A percentile compares a stretch with the other conserved stretches of the same genome.
Conservation (phyloP, 2,329 filamentous ascomycete species). For the Niveomyces coronatus region DNA sequence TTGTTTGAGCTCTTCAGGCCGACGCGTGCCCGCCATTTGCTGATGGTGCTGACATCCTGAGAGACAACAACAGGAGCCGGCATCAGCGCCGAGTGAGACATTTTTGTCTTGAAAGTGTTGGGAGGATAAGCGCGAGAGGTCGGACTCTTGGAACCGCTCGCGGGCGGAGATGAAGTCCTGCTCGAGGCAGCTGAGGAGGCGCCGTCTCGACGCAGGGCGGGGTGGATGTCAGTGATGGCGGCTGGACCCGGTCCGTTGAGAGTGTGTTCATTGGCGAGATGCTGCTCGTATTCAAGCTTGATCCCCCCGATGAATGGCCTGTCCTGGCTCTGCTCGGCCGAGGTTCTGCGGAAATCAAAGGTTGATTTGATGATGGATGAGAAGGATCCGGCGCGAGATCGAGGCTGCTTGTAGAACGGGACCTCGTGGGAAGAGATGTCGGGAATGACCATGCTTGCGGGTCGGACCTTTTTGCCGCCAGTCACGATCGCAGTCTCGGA, state of each 20-base stretch:
- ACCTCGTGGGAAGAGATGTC: conserved; percentile 8
- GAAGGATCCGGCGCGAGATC: conserved; percentile 27
- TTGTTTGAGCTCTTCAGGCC: conserved; percentile 14
- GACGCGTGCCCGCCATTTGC: conserved; percentile 21
- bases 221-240: conserved; percentile 22
- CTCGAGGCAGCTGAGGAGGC: conserved; percentile 19
- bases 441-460: conserved; percentile 8
- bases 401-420: conserved; percentile 15
- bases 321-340: conserved; percentile 21
- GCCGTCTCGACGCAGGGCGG: conserved; percentile 23
- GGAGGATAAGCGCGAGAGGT: conserved; percentile 25
- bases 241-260: conserved; percentile 17
- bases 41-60: conserved; percentile 23
- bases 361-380: conserved; percentile 25
- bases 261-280: conserved; percentile 21
- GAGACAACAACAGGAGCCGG: conserved; percentile 18
- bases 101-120: conserved; percentile 22
- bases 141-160: conserved; percentile 15
- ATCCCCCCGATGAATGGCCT: conserved; percentile 30
- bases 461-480: conserved; percentile 13
- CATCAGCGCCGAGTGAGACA: conserved; percentile 18
- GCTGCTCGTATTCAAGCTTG: conserved; percentile 29
- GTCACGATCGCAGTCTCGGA: conserved; percentile 12
- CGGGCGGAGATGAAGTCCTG: conserved; percentile 15
- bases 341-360: conserved; percentile 24